phyloP scores from a whole-genome alignment of 1,284 basidiomycete genomes.

The Fomitopsis schrenkii region DNA sequence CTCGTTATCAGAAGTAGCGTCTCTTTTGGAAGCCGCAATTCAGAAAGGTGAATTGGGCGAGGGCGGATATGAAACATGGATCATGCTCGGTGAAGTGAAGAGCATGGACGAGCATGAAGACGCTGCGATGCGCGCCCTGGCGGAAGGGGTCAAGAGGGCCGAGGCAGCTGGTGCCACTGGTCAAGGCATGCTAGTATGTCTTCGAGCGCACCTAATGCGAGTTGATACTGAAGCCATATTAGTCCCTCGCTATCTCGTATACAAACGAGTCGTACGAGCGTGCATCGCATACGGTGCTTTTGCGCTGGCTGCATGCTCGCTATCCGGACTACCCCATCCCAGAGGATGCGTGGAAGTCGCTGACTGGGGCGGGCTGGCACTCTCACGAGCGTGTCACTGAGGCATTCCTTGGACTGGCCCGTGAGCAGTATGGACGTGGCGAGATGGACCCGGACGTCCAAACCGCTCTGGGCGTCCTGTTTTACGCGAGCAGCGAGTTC shows the following conservation, averaged over 20 bases:
- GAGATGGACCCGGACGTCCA: slow-evolving; percentile 92
- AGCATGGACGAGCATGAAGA: slow-evolving; percentile 96
- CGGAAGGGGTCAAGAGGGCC: slow-evolving; percentile 62
- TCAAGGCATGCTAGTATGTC: slow-evolving; percentile 77
- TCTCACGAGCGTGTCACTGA: slow-evolving; percentile 82
- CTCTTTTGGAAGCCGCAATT: slow-evolving; percentile 86
- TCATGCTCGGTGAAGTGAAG: slow-evolving; percentile 87
- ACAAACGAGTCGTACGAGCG: slow-evolving; percentile 95
- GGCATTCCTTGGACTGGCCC: slow-evolving; percentile 81
- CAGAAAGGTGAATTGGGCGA: slow-evolving; percentile 74
- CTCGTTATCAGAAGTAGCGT: slow-evolving; percentile 79
- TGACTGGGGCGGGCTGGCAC: slow-evolving; percentile 78
- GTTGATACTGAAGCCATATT: slow-evolving; percentile 3
- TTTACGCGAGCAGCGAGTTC: slow-evolving; percentile 82
- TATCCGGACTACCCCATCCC: slow-evolving; percentile 68
- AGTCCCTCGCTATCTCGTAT: slow-evolving; percentile 95
- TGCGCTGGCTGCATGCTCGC: slow-evolving; percentile 80
- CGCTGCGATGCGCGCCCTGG: slow-evolving; percentile 71
- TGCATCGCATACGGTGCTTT: slow-evolving; percentile 83
- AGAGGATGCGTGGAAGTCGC: slow-evolving; percentile 53
- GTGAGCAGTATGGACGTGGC: slow-evolving; percentile 67
- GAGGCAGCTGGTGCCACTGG: slow-evolving; percentile 63
- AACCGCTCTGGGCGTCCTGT: slow-evolving; percentile 89
- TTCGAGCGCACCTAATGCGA: not conserved
- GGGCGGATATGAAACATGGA: slow-evolving; percentile 89